Base-by-base conservation (phyloP, 306 rosid genomes). In the Quercus cerris region DNA sequence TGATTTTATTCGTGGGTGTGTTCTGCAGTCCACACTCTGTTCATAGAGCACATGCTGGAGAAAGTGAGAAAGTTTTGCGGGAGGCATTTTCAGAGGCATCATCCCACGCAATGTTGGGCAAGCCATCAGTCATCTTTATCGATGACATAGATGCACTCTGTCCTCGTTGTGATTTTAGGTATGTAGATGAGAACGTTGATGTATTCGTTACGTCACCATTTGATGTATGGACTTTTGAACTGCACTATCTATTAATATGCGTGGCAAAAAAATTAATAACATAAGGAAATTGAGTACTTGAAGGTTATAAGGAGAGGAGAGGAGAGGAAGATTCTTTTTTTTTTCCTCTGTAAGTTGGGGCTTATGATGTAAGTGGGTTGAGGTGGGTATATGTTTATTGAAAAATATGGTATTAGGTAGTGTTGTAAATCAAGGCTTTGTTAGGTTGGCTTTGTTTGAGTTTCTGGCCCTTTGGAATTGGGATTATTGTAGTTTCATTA, bases 101-200 rank as follows among this genome's bases (percentile, higher is more conserved):
- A 12, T 83, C 93, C 35, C 93, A 82, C 74, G 76, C 86, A 64
- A 81, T 80, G 72, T 78, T 63, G 69, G 93, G 93, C 85, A 91
- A 89, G 81, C 84, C 92, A 10, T 85, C 98, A 0, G 93, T 93
- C 77, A 83, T 95, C 75, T 95, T 93, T 78, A 91, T 91, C 19
- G 97, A 95, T 84, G 94, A 93, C 85, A 90, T 95, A 77, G 99
- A 95, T 84, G 93, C 90, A 70, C 88, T 95, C 33, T 95, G 99
- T 81, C 91, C 97, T 76, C 97, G 89, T 54, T 93, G 94, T 77
- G 85, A 90, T 85, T 91, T 93, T 62, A 91, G 87, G 99, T 91
- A 88, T 28, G 27, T 22, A 11, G 70, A 38, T 70, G 61, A 63
- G 67, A 59, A 49, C 70, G 18, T 54, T 67, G 69, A 23, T 81